Base-by-base conservation (phyloP, 768 basidiomycete genomes). In the Clitopilus passeckerianus region DNA sequence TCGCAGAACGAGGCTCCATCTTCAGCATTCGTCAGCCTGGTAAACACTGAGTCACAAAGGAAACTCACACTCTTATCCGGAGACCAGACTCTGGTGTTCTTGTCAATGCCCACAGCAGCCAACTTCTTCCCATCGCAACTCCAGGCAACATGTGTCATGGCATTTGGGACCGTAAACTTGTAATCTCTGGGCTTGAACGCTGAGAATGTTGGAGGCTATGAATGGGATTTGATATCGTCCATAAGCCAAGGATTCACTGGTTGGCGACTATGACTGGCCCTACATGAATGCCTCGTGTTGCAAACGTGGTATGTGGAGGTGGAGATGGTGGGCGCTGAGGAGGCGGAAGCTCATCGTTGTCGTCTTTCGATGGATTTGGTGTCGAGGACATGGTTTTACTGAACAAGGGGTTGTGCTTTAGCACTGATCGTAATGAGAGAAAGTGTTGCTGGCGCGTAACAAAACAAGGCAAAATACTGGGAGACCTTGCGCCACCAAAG, bases 31-130 rank as follows among this genome's bases (percentile, higher is more conserved):
- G 27, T 30, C 27, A 30, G 27, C 1, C 57, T n/a, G n/a, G n/a
- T n/a, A n/a, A n/a, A n/a, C n/a, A n/a, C n/a, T n/a, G 22, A 18
- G 61, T n/a, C 16, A 33, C 30, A 10, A n/a, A 35, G 59, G 30
- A 44, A 18, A 75, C 86, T 69, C 68, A 91, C 90, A 65, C 82
- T 88, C 68, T 89, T 87, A 61, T 92, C 90, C 5, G 90, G 89
- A 56, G 46, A 50, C 88, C 90, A 93, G n/a, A 93, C 71, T 63
- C 91, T 76, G 10, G 85, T 84, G n/a, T 76, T 72, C 67, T 88
- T 91, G 75, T 93, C 91, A 46, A 91, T 84, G 3, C 91, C 91
- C 7, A 89, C 90, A n/a, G 85, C 89, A 1, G 88, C 89, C 14
- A 93, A 76, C 59, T 87, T 87, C 75, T 86, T 86, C 16, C 91